Percentiles rank a stretch among this genome's conserved stretches.
phyloP scores from a whole-genome alignment of 495 filamentous ascomycete genomes.

The Aspergillus homomorphus region DNA sequence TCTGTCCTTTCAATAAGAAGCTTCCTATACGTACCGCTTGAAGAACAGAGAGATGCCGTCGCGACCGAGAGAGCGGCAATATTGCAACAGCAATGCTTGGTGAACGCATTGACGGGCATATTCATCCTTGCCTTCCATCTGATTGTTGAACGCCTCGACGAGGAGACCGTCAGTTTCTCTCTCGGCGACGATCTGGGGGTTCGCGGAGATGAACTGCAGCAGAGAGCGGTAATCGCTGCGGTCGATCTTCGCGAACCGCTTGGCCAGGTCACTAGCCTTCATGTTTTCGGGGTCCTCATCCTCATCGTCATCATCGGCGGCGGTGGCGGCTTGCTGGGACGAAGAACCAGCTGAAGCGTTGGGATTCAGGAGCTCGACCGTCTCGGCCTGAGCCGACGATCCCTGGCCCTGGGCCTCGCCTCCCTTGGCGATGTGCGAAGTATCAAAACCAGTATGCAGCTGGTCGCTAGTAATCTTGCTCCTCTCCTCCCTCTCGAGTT shows the following conservation, averaged over 20 bases:
- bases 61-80: slow-evolving; percentile 82
- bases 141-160: slow-evolving; percentile 83
- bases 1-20: background rate
- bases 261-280: slow-evolving; percentile 70
- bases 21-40: slow-evolving; percentile 56
- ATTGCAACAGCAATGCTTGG: slow-evolving; percentile 87
- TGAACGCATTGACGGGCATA: slow-evolving; percentile 88
- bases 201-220: slow-evolving; percentile 67
- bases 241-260: slow-evolving; percentile 75
- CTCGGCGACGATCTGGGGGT: slow-evolving; percentile 78
- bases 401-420: slow-evolving; percentile 39
- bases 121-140: slow-evolving; percentile 69
- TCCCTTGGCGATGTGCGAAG: slow-evolving; percentile 69
- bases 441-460: slow-evolving; percentile 90
- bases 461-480: slow-evolving; percentile 92
- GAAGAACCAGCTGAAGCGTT: slow-evolving; percentile 36
- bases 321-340: slow-evolving; percentile 54
- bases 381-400: slow-evolving; percentile 30
- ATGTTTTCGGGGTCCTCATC: slow-evolving; percentile 70
- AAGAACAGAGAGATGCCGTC: slow-evolving; percentile 94
- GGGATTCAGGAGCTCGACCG: slow-evolving; percentile 81
- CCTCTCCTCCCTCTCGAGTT: slow-evolving; percentile 82
- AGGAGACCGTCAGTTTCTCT: slow-evolving; percentile 88
- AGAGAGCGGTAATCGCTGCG: slow-evolving; percentile 68
- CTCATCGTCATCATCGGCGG: slow-evolving; percentile 56